phyloP scores from a whole-genome alignment of 306 rosid genomes.

The Astragalus membranaceus region DNA sequence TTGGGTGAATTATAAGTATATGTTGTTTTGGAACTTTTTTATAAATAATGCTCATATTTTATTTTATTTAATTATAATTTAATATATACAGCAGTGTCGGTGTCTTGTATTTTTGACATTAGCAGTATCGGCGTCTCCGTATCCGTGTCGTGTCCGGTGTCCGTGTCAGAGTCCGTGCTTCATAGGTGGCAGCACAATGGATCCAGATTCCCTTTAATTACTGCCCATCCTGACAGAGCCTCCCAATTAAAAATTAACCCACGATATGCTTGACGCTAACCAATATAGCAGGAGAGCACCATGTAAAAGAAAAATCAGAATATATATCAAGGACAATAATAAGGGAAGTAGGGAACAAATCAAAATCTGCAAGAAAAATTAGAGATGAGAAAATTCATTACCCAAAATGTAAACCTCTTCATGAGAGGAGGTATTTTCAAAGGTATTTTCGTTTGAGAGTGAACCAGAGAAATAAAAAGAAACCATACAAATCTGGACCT shows the following conservation, averaged over 20 bases:
- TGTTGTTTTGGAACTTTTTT: too few relatives aligned
- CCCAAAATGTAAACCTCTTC: slow-evolving; percentile 96
- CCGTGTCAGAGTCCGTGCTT: too few relatives aligned
- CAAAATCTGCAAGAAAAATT: neutral
- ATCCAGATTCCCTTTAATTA: slow-evolving; percentile 70
- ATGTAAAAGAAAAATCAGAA: neutral
- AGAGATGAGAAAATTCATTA: slow-evolving; percentile 24
- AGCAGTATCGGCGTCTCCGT: too few relatives aligned
- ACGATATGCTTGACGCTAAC: slow-evolving; percentile 91
- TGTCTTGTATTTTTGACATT: too few relatives aligned
- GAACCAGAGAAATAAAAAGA: too few relatives aligned
- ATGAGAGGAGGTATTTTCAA: too few relatives aligned
- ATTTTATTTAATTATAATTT: too few relatives aligned
- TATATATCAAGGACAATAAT: neutral
- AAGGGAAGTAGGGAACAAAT: neutral
- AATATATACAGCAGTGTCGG: too few relatives aligned
- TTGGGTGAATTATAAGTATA: too few relatives aligned
- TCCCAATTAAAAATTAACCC: slow-evolving; percentile 95
- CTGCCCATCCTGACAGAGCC: slow-evolving; percentile 92
- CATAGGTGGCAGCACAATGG: slow-evolving; percentile 77
- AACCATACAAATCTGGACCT: neutral
- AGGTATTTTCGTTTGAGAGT: too few relatives aligned
- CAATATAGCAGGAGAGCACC: slow-evolving; percentile 19
- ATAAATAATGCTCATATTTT: too few relatives aligned
- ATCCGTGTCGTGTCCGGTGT: too few relatives aligned